phyloP scores from a whole-genome alignment of 371 early-diverging fungal genomes.

The Vairimorpha necatrix region DNA sequence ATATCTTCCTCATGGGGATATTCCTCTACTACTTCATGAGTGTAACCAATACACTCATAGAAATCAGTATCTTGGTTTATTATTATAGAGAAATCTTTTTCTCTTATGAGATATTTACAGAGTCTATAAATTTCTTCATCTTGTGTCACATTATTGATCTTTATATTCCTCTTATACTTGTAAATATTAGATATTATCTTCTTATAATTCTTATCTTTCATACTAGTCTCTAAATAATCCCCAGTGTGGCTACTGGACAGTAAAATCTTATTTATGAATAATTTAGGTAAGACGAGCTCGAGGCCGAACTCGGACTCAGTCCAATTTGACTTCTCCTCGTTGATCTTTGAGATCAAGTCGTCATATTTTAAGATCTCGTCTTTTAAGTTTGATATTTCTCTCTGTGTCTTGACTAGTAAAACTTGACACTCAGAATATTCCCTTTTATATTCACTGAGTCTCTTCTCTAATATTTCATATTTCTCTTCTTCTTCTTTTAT shows the following conservation, averaged over 20 bases:
- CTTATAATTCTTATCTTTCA: constrained; percentile 11
- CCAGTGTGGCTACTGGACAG: neutral
- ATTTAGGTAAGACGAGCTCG: neutral
- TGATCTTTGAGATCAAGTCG: neutral
- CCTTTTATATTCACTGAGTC: constrained; percentile 11
- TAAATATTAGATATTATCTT: constrained; percentile 10
- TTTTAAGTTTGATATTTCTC: constrained; percentile 3
- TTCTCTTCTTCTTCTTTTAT: constrained; percentile 27
- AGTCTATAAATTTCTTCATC: constrained; percentile 21
- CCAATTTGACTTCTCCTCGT: constrained; percentile 26
- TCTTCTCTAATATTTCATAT: constrained; percentile 12
- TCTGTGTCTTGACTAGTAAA: constrained; percentile 1
- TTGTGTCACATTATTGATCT: constrained; percentile 18
- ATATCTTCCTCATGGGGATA: neutral
- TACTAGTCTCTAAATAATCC: constrained; percentile 7
- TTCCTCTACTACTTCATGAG: neutral
- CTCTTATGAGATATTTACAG: constrained; percentile 21
- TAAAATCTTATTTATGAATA: neutral
- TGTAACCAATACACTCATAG: constrained; percentile 12
- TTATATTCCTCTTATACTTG: constrained; percentile 19
- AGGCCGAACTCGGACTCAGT: neutral
- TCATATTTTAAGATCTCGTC: neutral
- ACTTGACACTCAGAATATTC: neutral
- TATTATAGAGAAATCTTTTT: neutral
- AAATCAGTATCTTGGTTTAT: neutral